Percentiles rank a stretch among this genome's conserved stretches.
These are phyloP conservation scores for Puccinia novopanici DNA, from an alignment of 1,284 basidiomycete genomes.

Conservation along the genomic window DNA sequence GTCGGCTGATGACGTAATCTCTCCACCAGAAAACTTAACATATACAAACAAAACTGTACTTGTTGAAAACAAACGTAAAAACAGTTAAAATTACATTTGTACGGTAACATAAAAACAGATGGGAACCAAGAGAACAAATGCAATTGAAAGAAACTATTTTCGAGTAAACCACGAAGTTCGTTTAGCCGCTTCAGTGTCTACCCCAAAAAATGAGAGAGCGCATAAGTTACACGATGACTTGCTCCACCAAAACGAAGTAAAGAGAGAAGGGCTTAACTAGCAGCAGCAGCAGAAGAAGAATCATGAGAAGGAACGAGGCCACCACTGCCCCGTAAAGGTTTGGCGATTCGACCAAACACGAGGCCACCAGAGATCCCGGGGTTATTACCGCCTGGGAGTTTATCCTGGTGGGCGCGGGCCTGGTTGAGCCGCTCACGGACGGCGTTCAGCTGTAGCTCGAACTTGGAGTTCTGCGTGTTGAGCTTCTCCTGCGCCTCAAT, in stretches of 20 bases:
- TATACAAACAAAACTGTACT: too few species aligned
- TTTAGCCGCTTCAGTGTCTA: slow-evolving; percentile 19
- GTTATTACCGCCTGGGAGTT: slow-evolving; percentile 65
- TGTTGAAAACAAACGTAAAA: slow-evolving; percentile 3
- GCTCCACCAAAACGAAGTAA: not conserved
- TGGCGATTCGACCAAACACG: slow-evolving; percentile 90
- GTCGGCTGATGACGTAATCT: slow-evolving; percentile 6
- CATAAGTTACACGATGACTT: not conserved
- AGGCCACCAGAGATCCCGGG: slow-evolving; percentile 62
- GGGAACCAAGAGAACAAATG: too few species aligned
- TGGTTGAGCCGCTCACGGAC: slow-evolving; percentile 89
- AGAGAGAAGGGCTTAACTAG: not conserved
- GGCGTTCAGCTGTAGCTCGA: slow-evolving; percentile 85
- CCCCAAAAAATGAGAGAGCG: not conserved
- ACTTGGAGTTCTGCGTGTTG: slow-evolving; percentile 88
- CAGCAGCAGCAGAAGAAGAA: not conserved
- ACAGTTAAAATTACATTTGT: not conserved
- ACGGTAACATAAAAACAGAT: slow-evolving; percentile 23
- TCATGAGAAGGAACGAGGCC: slow-evolving; percentile 35
- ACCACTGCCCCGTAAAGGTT: slow-evolving; percentile 63
- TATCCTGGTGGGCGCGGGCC: slow-evolving; percentile 85
- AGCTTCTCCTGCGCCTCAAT: slow-evolving; percentile 91
- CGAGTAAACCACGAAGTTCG: slow-evolving; percentile 41
- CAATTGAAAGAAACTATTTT: slow-evolving; percentile 16
- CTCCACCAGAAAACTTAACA: too few species aligned